These are phyloP conservation scores for Lolium rigidum DNA, from an alignment of 176 grass and related monocot genomes.

Conservation along the genomic window DNA sequence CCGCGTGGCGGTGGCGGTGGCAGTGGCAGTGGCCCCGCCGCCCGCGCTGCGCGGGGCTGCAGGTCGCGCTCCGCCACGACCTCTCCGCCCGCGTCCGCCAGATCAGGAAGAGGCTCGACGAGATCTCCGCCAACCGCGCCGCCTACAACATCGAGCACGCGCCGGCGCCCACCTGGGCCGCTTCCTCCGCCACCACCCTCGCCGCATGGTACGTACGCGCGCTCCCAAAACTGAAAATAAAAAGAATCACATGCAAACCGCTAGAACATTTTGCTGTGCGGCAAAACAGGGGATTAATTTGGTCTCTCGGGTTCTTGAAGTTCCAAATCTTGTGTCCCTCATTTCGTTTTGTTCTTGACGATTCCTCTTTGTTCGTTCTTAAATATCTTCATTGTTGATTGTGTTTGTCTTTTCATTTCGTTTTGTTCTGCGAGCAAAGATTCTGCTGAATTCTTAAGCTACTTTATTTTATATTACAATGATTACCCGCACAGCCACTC, in stretches of 20 bases:
- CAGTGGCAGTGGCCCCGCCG: not conserved
- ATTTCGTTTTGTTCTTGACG: not conserved
- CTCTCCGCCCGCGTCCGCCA: slow-evolving; percentile 44
- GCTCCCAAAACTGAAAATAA: not conserved
- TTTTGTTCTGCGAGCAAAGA: not conserved
- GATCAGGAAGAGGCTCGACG: slow-evolving; percentile 51
- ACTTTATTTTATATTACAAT: not conserved
- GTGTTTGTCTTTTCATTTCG: not conserved
- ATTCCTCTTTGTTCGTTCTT: not conserved
- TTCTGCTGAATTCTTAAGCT: not conserved
- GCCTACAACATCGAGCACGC: slow-evolving; percentile 47
- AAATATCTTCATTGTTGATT: not conserved
- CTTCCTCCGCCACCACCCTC: slow-evolving; percentile 40
- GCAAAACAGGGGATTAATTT: not conserved
- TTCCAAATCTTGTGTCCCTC: not conserved
- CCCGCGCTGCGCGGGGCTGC: slow-evolving; percentile 28
- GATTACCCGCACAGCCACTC: not conserved
- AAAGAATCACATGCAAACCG: not conserved
- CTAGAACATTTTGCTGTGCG: not conserved
- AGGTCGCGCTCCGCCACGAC: slow-evolving; percentile 47
- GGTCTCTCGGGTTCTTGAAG: not conserved
- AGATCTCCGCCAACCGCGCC: slow-evolving; percentile 54
- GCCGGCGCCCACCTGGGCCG: slow-evolving; percentile 38
- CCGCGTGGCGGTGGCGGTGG: slow-evolving; percentile 2
- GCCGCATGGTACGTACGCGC: slow-evolving; percentile 44